A percentile compares a stretch with the other conserved stretches of the same genome.
These are phyloP conservation scores for Metarhizium robertsii DNA, from an alignment of 2,329 filamentous ascomycete species.

Conservation along the genomic window DNA sequence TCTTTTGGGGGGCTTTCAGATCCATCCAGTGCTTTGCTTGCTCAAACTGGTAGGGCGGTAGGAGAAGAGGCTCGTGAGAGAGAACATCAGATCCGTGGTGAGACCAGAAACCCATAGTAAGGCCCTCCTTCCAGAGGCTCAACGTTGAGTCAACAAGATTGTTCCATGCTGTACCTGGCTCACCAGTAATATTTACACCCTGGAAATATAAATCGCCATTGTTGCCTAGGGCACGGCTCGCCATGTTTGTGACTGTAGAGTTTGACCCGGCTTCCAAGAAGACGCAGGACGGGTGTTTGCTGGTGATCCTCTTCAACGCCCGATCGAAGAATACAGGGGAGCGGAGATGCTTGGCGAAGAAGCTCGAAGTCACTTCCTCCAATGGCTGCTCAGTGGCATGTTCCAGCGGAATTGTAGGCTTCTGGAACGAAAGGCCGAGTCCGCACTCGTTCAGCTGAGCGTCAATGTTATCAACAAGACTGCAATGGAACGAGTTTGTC, in stretches of 20 bases:
- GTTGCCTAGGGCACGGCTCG: slow-evolving; percentile 13
- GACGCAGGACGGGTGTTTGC: slow-evolving; percentile 21
- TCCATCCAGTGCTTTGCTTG: slow-evolving; percentile 29
- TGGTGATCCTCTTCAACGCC: slow-evolving; percentile 28
- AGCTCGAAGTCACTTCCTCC: not conserved
- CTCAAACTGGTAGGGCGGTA: slow-evolving; percentile 36
- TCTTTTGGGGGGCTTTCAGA: slow-evolving; percentile 11
- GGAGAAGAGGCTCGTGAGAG: slow-evolving; percentile 12
- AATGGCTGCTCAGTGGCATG: not conserved
- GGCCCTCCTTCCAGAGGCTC: slow-evolving; percentile 30
- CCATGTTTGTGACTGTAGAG: slow-evolving; percentile 26
- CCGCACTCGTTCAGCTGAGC: slow-evolving; percentile 16
- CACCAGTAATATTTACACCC: not conserved
- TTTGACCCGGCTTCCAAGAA: slow-evolving; percentile 30
- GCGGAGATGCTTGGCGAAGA: slow-evolving; percentile 28
- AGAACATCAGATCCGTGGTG: slow-evolving; percentile 18
- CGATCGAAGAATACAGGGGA: slow-evolving; percentile 34
- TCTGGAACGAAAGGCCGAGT: slow-evolving; percentile 1
- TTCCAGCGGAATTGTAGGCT: slow-evolving; percentile 6
- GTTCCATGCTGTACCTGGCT: not conserved
- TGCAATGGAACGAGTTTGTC: slow-evolving; percentile 38
- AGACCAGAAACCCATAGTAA: slow-evolving; percentile 27
- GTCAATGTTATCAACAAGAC: slow-evolving; percentile 26
- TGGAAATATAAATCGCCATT: not conserved
- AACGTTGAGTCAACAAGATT: slow-evolving; percentile 16